A percentile compares a stretch with the other conserved stretches of the same genome.
These are phyloP conservation scores for Chlamydomonas applanata DNA, from an alignment of 139 green algal genomes.

Conservation along the genomic window DNA sequence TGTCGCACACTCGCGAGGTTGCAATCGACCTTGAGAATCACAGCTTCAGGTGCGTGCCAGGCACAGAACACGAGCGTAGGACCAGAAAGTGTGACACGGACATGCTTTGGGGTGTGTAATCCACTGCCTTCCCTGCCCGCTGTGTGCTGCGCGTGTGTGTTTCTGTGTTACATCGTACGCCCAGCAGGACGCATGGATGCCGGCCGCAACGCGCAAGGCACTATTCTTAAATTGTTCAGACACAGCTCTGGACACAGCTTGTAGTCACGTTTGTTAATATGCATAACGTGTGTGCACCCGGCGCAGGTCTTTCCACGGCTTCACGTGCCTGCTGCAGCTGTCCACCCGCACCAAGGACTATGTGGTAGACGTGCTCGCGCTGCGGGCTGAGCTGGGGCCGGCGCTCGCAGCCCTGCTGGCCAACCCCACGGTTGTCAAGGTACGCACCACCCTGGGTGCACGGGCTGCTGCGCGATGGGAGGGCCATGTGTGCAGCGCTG, in stretches of 20 bases:
- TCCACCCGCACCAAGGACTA: conserved; percentile 79
- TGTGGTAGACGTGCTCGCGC: conserved; percentile 80
- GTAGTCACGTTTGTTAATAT: too few relatives aligned
- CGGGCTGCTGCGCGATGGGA: too few relatives aligned
- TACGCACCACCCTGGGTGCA: not conserved
- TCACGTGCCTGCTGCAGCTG: conserved; percentile 93
- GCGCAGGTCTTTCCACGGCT: conserved; percentile 74
- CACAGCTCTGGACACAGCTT: too few relatives aligned
- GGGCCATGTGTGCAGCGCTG: too few relatives aligned
- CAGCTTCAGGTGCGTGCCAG: conserved; percentile 52
- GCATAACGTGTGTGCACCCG: too few relatives aligned
- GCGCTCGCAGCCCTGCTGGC: conserved; percentile 69
- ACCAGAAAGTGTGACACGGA: too few relatives aligned
- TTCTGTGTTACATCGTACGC: not conserved
- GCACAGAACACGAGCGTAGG: too few relatives aligned
- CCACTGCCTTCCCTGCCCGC: not conserved
- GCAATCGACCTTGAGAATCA: conserved; percentile 92
- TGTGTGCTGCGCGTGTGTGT: not conserved
- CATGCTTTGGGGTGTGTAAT: too few relatives aligned
- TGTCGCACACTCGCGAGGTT: conserved; percentile 54
- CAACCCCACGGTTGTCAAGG: conserved; percentile 72
- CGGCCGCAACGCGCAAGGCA: too few relatives aligned
- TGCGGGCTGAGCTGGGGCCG: conserved; percentile 57
- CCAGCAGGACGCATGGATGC: not conserved
- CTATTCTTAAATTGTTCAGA: too few relatives aligned